Conservation (phyloP, 495 filamentous ascomycete species). For the Penicillium nucicola region DNA sequence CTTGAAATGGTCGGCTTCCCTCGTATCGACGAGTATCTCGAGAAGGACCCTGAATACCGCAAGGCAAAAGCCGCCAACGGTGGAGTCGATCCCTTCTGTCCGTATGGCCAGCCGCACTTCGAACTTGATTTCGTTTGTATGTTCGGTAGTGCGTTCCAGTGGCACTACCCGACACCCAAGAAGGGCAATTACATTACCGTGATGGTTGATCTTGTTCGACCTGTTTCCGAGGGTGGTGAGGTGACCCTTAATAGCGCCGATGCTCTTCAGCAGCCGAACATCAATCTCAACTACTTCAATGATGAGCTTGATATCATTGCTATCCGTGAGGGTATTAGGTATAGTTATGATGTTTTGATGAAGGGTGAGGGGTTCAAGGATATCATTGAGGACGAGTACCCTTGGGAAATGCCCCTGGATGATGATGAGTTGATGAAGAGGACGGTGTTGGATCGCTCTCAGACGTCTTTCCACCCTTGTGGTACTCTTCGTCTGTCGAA, state of each 20-base stretch:
- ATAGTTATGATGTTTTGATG: conserved; percentile 50
- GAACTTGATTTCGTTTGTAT: conserved; percentile 61
- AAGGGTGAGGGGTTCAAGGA: conserved; percentile 55
- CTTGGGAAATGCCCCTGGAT: conserved; percentile 53
- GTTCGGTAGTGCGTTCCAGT: conserved; percentile 59
- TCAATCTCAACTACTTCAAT: conserved; percentile 58
- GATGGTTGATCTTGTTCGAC: conserved; percentile 56
- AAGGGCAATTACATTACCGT: conserved; percentile 51
- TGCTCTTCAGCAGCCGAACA: conserved; percentile 48
- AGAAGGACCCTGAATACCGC: conserved; percentile 38
- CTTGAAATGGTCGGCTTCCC: conserved; percentile 50
- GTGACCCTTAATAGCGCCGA: conserved; percentile 51
- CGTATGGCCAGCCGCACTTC: conserved; percentile 59
- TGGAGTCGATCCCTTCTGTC: conserved; percentile 53
- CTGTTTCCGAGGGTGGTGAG: conserved; percentile 40
- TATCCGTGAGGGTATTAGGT: conserved; percentile 54
- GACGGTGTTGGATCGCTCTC: conserved; percentile 49
- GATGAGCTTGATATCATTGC: conserved; percentile 52
- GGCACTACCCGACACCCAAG: conserved; percentile 51
- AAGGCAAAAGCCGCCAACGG: conserved; percentile 44
- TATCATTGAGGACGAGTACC: conserved; percentile 50
- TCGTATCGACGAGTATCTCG: conserved; percentile 42
- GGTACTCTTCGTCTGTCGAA: conserved; percentile 50
- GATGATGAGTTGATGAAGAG: conserved; percentile 53
- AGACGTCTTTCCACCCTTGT: conserved; percentile 58